Base-by-base conservation (phyloP, 495 filamentous ascomycete genomes). In the Friedmanniomyces endolithicus region DNA sequence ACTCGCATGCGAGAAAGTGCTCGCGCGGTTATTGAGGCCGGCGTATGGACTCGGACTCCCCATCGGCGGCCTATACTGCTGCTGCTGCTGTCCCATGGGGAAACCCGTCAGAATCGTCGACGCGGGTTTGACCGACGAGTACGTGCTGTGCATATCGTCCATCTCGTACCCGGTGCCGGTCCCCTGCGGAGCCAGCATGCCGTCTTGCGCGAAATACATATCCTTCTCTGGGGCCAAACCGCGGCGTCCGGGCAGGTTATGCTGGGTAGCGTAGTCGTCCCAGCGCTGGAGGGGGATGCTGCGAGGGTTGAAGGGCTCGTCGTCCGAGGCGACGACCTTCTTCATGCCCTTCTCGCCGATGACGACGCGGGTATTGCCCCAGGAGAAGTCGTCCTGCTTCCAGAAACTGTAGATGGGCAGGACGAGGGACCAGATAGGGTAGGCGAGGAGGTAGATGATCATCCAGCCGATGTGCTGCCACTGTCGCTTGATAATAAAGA, bases 381-480 rank as follows among this genome's bases (percentile, higher is more conserved):
- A 98, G 7, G 82, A 79, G 75, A 98, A 98, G 71, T 98, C 87
- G 71, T 98, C 92, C 68, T 95, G 88, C 65, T 94, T 90, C 92
- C 92, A 98, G 82, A 98, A 98, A 0, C 92, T 94, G 73, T 96
- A 98, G 61, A 98, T 70, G 0, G 92, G 92, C 7, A 98, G 78
- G 52, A 95, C 65, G 64, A 98, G 89, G 16, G 83, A 90, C 72
- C 89, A 95, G 62, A 98, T 84, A 0, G 94, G 94, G 75, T 85
- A 95, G 0, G 92, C 94, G 8, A 89, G 61, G 58, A 98, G 76
- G 68, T 98, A 98, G 64, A 98, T 97, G 64, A 97, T 84, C 88
- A 98, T 96, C 92, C 92, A 98, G 45, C 92, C 92, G 40, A 98
- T 75, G 64, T 95, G 88, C 67, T 98, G 88, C 92, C 92, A 98